Conservation (phyloP, 108 stramenopile species). For the Nannochloropsis salina region DNA sequence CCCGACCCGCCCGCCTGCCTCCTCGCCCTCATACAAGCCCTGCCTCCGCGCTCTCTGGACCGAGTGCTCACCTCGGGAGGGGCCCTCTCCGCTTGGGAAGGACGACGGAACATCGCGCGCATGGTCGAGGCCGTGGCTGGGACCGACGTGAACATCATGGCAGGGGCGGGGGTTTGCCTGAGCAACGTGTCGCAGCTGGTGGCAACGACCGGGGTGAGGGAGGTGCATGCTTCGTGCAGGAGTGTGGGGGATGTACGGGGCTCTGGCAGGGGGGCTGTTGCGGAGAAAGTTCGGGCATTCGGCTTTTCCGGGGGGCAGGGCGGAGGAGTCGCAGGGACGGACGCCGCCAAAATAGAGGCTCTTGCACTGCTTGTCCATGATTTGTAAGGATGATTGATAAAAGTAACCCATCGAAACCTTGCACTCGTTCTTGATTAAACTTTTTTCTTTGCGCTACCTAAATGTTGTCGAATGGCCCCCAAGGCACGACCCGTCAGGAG, state of each 20-base stretch:
- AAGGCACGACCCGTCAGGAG: too few species aligned
- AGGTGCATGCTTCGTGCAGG: conserved; percentile 1
- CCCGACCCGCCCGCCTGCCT: background rate
- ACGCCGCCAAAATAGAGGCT: background rate
- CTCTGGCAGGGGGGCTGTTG: background rate
- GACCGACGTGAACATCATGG: background rate
- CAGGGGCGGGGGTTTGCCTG: background rate
- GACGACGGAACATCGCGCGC: background rate
- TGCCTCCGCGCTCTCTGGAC: conserved; percentile 1
- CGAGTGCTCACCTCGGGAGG: background rate
- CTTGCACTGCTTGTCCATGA: background rate
- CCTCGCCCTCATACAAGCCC: background rate
- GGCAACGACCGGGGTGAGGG: background rate
- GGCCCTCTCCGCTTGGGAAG: background rate
- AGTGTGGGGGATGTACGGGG: background rate
- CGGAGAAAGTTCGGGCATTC: background rate
- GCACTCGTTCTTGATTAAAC: too few species aligned
- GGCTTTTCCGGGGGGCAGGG: background rate
- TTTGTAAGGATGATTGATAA: background rate
- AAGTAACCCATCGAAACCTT: too few species aligned
- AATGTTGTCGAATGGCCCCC: too few species aligned
- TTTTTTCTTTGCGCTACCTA: too few species aligned
- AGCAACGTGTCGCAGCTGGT: conserved; percentile 4
- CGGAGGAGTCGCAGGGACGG: background rate
- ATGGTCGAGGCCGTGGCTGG: background rate